Evolutionary conservation across 164 flowering plant species (phyloP), one percentile per base, ranked within the genome.

Genomic region (Piper longum): DNA sequence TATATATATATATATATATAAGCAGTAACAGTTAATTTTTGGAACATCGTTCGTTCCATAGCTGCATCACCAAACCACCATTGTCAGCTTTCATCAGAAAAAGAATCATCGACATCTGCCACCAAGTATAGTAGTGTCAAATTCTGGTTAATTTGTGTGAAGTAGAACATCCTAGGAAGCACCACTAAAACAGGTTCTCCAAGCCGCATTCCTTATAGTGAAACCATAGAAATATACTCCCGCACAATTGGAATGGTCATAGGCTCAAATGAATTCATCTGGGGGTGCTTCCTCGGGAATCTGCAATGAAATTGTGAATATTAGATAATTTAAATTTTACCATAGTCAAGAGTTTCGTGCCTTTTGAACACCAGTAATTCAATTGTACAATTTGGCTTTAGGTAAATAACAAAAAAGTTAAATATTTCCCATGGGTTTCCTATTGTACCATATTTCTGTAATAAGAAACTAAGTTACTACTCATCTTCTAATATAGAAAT

Each of bases 261-360:
- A 60, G 16, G 18, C 41, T 60, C 16, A 60, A 14, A 16, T 4
- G 48, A 63, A 13, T 54, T 41, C 12, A 36, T 48, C 61, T 5
- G 67, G 67, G 2, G 67, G 67, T 19, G 67, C 55, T 36, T 65
- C 62, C 48, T 65, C 67, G 12, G 67, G 67, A 65, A 65, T 65
- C 67, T 65, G 67, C 56, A 57, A 18, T 43, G 39, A 16, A n/a
- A 56, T 2, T 56, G 16, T n/a, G 42, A 26, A 59, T 40, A 5
- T 59, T 14, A 56, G 4, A 9, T 5, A 36, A 26, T 26, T 9
- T 4, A 36, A 17, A 58, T 7, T 14, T 58, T 18, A 5, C 17
- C 5, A 14, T 14, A 16, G 16, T 17, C 57, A 55, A 26, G 36
- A 26, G 36, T 26, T 26, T 26, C 36, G 36, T 26, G 36, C 36